Conservation (phyloP, 805 yeast species). For the Candida tammaniensis region DNA sequence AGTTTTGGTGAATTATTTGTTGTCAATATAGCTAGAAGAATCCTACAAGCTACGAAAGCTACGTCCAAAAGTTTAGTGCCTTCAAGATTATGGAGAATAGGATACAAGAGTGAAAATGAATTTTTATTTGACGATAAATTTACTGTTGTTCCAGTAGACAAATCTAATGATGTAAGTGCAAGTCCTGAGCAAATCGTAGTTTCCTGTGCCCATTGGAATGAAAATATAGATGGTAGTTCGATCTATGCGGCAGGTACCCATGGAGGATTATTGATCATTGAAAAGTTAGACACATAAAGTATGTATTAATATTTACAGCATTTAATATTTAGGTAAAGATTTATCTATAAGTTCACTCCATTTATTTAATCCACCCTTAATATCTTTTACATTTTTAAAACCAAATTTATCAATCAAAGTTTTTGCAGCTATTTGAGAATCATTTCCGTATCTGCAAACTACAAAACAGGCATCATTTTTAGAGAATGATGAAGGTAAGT, state of each 20-base stretch:
- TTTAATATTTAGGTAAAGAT: constrained; percentile 59
- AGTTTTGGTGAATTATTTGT: constrained; percentile 35
- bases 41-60: constrained; percentile 31
- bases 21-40: constrained; percentile 37
- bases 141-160: constrained; percentile 28
- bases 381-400: constrained; percentile 53
- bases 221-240: constrained; percentile 38
- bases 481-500: constrained; percentile 11
- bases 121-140: constrained; percentile 25
- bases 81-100: constrained; percentile 35
- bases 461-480: constrained; percentile 44
- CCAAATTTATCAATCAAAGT: constrained; percentile 51
- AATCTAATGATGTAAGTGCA: constrained; percentile 25
- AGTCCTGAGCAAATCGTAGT: constrained; percentile 52
- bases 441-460: constrained; percentile 87
- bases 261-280: constrained; percentile 50
- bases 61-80: constrained; percentile 39
- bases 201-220: constrained; percentile 58
- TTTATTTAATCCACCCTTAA: constrained; percentile 71
- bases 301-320: background rate
- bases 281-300: constrained; percentile 30
- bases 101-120: constrained; percentile 6
- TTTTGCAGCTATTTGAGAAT: constrained; percentile 75
- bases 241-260: constrained; percentile 53
- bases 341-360: constrained; percentile 67